Evolutionary conservation across 2,329 filamentous ascomycete genomes (phyloP), one percentile per base, ranked within the genome.

Genomic region (Tolypocladium paradoxum): DNA sequence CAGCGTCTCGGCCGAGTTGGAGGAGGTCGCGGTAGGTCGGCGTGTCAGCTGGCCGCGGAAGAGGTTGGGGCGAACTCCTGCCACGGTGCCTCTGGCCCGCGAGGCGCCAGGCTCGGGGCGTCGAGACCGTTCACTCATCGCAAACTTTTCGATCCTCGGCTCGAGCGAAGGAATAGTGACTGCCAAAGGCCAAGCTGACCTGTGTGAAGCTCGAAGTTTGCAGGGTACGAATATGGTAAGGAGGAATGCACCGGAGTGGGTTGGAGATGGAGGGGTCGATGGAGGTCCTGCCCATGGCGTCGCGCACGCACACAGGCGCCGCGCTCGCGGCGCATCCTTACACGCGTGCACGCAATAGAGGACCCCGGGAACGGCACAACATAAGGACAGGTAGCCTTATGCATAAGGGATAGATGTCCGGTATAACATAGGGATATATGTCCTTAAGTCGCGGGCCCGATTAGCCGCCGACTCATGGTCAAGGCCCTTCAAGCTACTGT

Each of bases 41-140:
- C 79, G 74, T 49, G 76, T 79, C 53, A 83, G 73, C 56, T 82
- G 76, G 66, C 73, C 74, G 62, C 82, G 80, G 67, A 84, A 83
- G 52, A 83, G 73, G 66, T 82, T 83, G 57, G 56, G 49, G 14
- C 55, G 58, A 27, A 18, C 46, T 11, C 50, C 50, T 0, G 50
- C 52, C 47, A 38, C 49, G 43, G 49, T 40, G 34, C 49, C 53
- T 50, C 47, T 50, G 40, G 48, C 34, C 51, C 56, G 55, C 54
- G 20, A 14, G 20, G 20, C 24, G 24, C 48, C 52, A 16, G 34
- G 33, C 37, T 50, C 52, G 48, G 33, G 47, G 8, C 48, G 52
- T 45, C 48, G 52, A n/a, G 40, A 34, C 18, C 52, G 52, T 3
- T 53, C 52, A 31, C 33, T 50, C 52, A 53, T 53, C 48, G 33